Conservation (phyloP, 164 flowering plant species). For the Cinnamomum micranthum region DNA sequence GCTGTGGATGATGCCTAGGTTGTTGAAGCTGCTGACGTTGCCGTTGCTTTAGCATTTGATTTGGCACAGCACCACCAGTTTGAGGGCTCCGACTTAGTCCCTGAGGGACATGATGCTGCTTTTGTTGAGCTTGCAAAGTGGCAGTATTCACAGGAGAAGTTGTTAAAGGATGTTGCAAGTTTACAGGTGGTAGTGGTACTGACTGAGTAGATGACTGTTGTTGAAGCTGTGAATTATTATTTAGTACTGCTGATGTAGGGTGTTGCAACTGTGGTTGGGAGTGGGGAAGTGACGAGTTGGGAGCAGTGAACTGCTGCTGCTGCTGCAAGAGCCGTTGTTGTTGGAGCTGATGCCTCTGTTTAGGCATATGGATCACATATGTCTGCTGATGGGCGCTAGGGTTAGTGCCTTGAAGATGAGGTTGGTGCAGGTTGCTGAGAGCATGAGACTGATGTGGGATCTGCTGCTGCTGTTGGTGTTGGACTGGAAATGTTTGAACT, state of each 20-base stretch:
- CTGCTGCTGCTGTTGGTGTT: constrained; percentile 59
- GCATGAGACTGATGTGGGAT: constrained; percentile 56
- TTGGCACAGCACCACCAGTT: constrained; percentile 33
- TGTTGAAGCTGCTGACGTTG: constrained; percentile 52
- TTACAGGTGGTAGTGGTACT: constrained; percentile 29
- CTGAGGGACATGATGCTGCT: constrained; percentile 44
- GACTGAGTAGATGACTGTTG: constrained; percentile 50
- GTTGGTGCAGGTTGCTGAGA: constrained; percentile 48
- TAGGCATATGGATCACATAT: constrained; percentile 54
- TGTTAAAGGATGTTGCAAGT: constrained; percentile 24
- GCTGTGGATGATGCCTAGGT: constrained; percentile 64
- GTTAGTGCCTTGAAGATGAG: constrained; percentile 57
- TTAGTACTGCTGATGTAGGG: constrained; percentile 57
- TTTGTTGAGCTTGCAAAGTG: constrained; percentile 54
- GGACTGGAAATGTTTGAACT: constrained; percentile 55
- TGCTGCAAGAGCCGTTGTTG: constrained; percentile 39
- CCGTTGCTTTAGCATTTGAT: constrained; percentile 61
- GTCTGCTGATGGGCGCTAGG: constrained; percentile 61
- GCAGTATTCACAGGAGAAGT: constrained; percentile 41
- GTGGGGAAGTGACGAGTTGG: constrained; percentile 50
- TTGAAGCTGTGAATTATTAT: constrained; percentile 48
- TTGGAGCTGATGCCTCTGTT: constrained; percentile 58
- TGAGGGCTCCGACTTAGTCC: constrained; percentile 47
- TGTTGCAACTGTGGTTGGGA: constrained; percentile 48
- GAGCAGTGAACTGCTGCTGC: constrained; percentile 43